These are phyloP conservation scores for Teratosphaeria zuluensis DNA, from an alignment of 2,329 filamentous ascomycete species.

Conservation along the genomic window DNA sequence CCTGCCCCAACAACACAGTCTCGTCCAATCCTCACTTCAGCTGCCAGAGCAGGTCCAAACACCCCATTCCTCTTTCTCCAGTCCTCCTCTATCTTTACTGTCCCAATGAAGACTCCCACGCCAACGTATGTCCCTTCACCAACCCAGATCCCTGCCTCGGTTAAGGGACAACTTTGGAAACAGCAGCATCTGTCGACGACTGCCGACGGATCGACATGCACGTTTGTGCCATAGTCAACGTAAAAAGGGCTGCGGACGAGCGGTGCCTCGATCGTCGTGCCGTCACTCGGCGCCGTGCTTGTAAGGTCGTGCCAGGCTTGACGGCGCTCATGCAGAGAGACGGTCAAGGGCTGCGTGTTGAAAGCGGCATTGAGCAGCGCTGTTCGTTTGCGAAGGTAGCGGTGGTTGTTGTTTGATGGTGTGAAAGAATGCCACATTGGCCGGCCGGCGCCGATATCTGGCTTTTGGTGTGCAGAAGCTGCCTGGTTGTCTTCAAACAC, in stretches of 20 bases:
- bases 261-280: background rate
- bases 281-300: background rate
- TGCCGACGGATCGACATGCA: slow-evolving; percentile 6
- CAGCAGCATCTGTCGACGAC: slow-evolving; percentile 8
- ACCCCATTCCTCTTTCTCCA: slow-evolving; percentile 7
- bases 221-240: slow-evolving; percentile 10
- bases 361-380: slow-evolving; percentile 1
- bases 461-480: background rate
- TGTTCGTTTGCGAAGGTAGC: slow-evolving; percentile 4
- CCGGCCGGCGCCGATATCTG: background rate
- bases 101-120: slow-evolving; percentile 3
- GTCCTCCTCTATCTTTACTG: slow-evolving; percentile 6
- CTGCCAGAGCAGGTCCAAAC: slow-evolving; percentile 1
- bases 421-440: slow-evolving; percentile 1
- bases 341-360: slow-evolving; percentile 4
- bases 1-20: slow-evolving; percentile 14
- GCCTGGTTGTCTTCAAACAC: background rate
- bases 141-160: slow-evolving; percentile 3
- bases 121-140: slow-evolving; percentile 5
- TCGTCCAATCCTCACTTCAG: slow-evolving; percentile 1
- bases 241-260: slow-evolving; percentile 7
- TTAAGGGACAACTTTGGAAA: slow-evolving; percentile 2
- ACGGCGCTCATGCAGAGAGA: slow-evolving; percentile 1
- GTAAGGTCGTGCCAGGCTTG: slow-evolving; percentile 7
- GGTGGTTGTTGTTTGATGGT: slow-evolving; percentile 3